Conservation (phyloP, 2,329 filamentous ascomycete genomes). For the Fusarium foetens region DNA sequence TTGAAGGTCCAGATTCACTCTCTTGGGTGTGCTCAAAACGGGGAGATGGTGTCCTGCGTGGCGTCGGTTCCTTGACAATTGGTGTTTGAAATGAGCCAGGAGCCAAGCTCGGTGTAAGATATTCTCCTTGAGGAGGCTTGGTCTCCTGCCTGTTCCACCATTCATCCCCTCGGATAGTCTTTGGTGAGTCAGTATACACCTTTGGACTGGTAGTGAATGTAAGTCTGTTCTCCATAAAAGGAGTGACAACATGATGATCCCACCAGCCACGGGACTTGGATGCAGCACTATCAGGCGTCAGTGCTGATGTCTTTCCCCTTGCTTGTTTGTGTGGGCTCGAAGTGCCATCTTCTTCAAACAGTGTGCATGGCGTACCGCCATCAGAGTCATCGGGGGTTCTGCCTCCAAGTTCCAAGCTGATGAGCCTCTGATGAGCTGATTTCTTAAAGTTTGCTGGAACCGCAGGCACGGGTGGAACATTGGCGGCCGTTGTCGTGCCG, state of each 20-base stretch:
- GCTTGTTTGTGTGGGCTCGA: constrained; percentile 52
- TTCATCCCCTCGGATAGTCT: constrained; percentile 45
- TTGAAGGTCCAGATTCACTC: constrained; percentile 33
- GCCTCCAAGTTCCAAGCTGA: constrained; percentile 49
- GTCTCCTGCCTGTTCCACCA: constrained; percentile 50
- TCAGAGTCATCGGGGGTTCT: constrained; percentile 59
- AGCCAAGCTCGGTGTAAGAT: constrained; percentile 28
- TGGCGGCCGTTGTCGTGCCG: constrained; percentile 42
- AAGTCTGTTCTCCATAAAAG: constrained; percentile 64
- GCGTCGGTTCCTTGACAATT: constrained; percentile 52
- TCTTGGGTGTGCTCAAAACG: constrained; percentile 23
- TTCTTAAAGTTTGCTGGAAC: constrained; percentile 60
- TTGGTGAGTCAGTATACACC: constrained; percentile 48
- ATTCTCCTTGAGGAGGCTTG: constrained; percentile 28
- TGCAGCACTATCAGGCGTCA: constrained; percentile 61
- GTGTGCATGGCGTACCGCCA: constrained; percentile 67
- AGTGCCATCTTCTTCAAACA: constrained; percentile 76
- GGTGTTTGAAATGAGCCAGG: constrained; percentile 45
- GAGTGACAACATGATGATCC: constrained; percentile 79
- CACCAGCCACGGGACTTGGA: constrained; percentile 77
- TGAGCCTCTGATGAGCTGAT: constrained; percentile 47
- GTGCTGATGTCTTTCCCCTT: constrained; percentile 50
- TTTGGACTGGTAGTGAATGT: constrained; percentile 55
- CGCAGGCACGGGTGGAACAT: constrained; percentile 69
- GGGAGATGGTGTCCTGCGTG: constrained; percentile 49